These are phyloP conservation scores for Lonicera japonica DNA, from an alignment of 129 eudicot species.

Conservation along the genomic window DNA sequence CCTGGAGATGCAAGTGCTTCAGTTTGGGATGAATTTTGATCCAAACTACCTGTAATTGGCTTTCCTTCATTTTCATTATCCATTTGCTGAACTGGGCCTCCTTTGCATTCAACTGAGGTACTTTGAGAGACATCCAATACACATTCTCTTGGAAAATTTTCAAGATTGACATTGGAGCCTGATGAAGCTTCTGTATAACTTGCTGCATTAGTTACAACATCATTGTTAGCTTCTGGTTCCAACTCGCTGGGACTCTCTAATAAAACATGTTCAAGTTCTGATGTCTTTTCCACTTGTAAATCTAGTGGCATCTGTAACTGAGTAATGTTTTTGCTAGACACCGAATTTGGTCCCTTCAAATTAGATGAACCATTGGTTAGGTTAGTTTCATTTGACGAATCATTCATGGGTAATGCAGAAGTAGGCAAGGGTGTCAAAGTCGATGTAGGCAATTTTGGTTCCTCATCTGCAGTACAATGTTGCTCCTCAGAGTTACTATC, in stretches of 20 bases:
- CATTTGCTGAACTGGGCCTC: conserved; percentile 8
- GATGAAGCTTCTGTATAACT: conserved; percentile 10
- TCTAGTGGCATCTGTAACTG: conserved; percentile 11
- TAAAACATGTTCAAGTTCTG: conserved; percentile 12
- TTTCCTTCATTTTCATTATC: conserved; percentile 11
- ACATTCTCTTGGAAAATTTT: conserved; percentile 10
- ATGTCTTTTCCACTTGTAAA: conserved; percentile 16
- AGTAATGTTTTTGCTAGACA: conserved; percentile 11
- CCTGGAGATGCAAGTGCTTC: conserved; percentile 13
- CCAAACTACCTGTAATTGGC: conserved; percentile 12
- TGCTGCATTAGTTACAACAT: conserved; percentile 11
- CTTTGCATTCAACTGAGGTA: not conserved
- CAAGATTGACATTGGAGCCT: conserved; percentile 8
- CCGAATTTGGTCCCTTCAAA: conserved; percentile 1
- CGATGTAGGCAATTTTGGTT: conserved; percentile 25
- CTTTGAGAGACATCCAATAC: not conserved
- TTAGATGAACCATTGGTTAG: conserved; percentile 5
- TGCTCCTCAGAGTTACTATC: conserved; percentile 7
- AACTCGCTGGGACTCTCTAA: conserved; percentile 9
- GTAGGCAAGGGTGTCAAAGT: conserved; percentile 6
- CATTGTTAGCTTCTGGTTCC: conserved; percentile 20
- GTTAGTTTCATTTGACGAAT: conserved; percentile 14
- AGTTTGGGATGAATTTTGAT: conserved; percentile 13
- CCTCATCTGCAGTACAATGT: conserved; percentile 9
- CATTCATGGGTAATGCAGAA: conserved; percentile 16